These are phyloP conservation scores for Amanita inopinata DNA, from an alignment of 768 basidiomycete species.

Conservation along the genomic window DNA sequence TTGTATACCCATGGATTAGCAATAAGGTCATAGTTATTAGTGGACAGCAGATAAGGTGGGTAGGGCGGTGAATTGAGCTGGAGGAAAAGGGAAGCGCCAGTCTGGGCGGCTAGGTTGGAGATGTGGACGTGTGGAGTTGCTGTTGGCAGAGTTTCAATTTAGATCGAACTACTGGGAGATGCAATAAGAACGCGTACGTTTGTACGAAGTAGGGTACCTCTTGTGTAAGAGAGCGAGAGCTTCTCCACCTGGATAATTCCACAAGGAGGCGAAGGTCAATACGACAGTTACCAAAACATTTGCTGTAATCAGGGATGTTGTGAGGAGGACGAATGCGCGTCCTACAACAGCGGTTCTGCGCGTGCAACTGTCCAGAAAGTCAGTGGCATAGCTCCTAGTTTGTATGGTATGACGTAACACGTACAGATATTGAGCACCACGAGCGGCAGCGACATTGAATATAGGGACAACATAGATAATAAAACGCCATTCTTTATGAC, in stretches of 20 bases:
- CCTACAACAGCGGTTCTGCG: conserved; percentile 37
- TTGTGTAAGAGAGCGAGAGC: conserved; percentile 59
- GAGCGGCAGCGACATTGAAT: conserved; percentile 72
- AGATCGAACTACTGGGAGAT: neutral
- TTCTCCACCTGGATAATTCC: conserved; percentile 86
- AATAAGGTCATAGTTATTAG: conserved; percentile 10
- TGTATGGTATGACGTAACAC: conserved; percentile 15
- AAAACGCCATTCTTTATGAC: conserved; percentile 98
- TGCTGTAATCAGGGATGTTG: conserved; percentile 35
- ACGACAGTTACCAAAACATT: conserved; percentile 49
- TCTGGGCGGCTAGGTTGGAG: conserved; percentile 79
- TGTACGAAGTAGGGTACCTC: conserved; percentile 20
- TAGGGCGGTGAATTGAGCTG: conserved; percentile 57
- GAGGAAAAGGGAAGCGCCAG: conserved; percentile 83
- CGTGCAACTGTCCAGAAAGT: conserved; percentile 12
- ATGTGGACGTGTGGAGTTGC: conserved; percentile 55
- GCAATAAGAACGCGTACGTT: neutral
- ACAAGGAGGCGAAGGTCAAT: conserved; percentile 46
- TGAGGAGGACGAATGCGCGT: conserved; percentile 31
- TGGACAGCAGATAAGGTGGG: conserved; percentile 10
- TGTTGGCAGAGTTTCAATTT: neutral
- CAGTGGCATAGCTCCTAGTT: conserved; percentile 1
- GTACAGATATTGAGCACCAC: conserved; percentile 56
- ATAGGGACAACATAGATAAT: conserved; percentile 79
- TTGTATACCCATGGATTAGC: conserved; percentile 57